Evolutionary conservation across 2,329 filamentous ascomycete genomes (phyloP), one percentile per base, ranked within the genome.

Genomic region (Diaporthe amygdali): DNA sequence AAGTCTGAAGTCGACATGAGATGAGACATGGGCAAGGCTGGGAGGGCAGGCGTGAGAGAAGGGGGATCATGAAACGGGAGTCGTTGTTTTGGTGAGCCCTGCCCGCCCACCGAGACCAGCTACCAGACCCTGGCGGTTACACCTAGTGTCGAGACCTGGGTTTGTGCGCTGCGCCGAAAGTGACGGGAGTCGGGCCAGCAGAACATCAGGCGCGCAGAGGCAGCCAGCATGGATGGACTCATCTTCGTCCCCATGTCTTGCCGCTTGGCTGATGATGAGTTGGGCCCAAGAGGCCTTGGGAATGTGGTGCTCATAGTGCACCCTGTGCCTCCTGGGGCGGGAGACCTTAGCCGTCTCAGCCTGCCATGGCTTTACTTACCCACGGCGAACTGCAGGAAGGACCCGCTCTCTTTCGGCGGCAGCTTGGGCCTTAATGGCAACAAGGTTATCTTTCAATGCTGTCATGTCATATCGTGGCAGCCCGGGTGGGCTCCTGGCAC

Each of bases 31-130:
- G 69, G 41, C 30, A 39, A 71, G 69, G 69, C 69, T 68, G 32
- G 52, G 55, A 68, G 39, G 44, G 22, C 27, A 61, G 46, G 41
- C 41, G 55, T 52, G 64, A 51, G 63, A 55, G 41, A 71, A 20
- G 59, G 59, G 44, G 52, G 20, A 68, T 55, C 34, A 61, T 67
- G 69, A 71, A 71, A 71, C 69, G 44, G 59, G 37, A 59, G 54
- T 70, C 25, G 64, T 61, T 47, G 64, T 54, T 71, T 71, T 61
- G 69, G 44, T 71, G 44, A 71, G 59, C 59, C 59, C 59, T 49
- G 59, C 59, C 44, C 59, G 44, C 59, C 59, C 59, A 64, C 59
- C 59, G 59, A 64, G 59, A 64, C 41, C 51, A 61, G 66, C 51
- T 30, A 32, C 37, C 30, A 27, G 52, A 54, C 64, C 64, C 46